These are phyloP conservation scores for Didymella exigua DNA, from an alignment of 2,329 filamentous ascomycete species.

Conservation along the genomic window DNA sequence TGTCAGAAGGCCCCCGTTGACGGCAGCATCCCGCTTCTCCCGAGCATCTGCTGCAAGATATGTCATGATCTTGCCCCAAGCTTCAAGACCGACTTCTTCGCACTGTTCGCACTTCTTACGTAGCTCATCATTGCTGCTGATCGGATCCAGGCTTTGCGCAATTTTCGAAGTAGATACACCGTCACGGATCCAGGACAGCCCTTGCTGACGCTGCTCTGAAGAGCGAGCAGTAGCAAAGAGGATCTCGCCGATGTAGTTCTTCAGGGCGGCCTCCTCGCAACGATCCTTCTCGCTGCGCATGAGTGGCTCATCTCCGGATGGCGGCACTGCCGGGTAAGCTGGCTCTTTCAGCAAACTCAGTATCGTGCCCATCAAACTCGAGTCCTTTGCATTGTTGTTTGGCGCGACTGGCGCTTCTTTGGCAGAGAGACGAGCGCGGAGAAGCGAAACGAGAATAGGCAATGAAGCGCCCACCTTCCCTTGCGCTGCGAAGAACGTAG, in stretches of 20 bases:
- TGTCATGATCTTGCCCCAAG: slow-evolving; percentile 83
- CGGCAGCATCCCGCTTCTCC: slow-evolving; percentile 34
- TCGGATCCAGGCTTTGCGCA: slow-evolving; percentile 57
- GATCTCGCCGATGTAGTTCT: slow-evolving; percentile 93
- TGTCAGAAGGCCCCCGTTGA: slow-evolving; percentile 23
- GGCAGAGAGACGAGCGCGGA: slow-evolving; percentile 73
- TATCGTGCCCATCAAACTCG: slow-evolving; percentile 35
- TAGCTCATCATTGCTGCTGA: slow-evolving; percentile 48
- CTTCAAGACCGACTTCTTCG: slow-evolving; percentile 73
- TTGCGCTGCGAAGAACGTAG: slow-evolving; percentile 74
- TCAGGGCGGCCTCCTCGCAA: slow-evolving; percentile 85
- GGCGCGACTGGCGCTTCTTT: slow-evolving; percentile 51
- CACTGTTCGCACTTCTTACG: slow-evolving; percentile 75
- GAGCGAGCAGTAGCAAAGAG: slow-evolving; percentile 71
- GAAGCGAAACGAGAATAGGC: slow-evolving; percentile 82
- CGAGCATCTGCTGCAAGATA: slow-evolving; percentile 61
- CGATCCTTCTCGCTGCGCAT: slow-evolving; percentile 67
- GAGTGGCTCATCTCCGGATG: slow-evolving; percentile 72
- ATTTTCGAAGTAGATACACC: slow-evolving; percentile 76
- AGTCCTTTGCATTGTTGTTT: slow-evolving; percentile 27
- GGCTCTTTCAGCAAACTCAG: slow-evolving; percentile 54
- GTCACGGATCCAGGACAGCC: slow-evolving; percentile 87
- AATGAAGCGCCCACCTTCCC: slow-evolving; percentile 72
- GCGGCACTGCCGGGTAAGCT: slow-evolving; percentile 71
- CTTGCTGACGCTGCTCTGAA: slow-evolving; percentile 59